These are phyloP conservation scores for Penstemon davidsonii DNA, from an alignment of 257 asterid genomes.

Conservation along the genomic window DNA sequence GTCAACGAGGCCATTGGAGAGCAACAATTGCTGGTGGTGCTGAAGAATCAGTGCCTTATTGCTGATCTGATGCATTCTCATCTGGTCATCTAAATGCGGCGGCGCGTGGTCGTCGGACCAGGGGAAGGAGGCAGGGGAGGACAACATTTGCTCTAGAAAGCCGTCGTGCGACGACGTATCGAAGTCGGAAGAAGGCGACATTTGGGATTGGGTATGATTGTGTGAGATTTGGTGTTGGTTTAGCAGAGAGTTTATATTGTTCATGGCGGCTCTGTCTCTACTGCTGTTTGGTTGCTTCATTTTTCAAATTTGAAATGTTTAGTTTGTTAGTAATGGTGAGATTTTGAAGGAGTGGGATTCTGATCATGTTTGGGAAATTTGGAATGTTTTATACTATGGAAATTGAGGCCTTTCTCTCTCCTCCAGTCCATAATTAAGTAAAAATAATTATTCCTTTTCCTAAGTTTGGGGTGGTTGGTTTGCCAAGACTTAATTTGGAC, in stretches of 20 bases:
- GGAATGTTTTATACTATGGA: no score
- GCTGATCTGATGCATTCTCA: constrained; percentile 73
- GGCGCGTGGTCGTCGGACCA: constrained; percentile 42
- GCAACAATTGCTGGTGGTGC: constrained; percentile 51
- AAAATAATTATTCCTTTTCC: no score
- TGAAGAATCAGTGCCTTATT: constrained; percentile 62
- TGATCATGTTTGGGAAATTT: no score
- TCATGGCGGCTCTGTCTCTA: constrained; percentile 52
- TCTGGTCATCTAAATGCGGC: constrained; percentile 49
- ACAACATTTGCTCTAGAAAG: constrained; percentile 72
- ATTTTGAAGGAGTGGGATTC: no score
- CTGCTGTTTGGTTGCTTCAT: constrained; percentile 33
- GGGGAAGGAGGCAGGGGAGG: constrained; percentile 45
- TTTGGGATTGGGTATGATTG: constrained; percentile 33
- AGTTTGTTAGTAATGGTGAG: no score
- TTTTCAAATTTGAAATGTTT: no score
- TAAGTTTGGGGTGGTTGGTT: no score
- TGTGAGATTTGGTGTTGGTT: constrained; percentile 53
- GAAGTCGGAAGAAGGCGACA: constrained; percentile 35
- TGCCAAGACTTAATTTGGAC: no score
- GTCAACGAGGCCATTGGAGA: constrained; percentile 52
- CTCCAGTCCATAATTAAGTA: no score
- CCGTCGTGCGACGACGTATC: constrained; percentile 67
- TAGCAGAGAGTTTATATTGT: constrained; percentile 42
- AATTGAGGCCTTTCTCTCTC: no score